phyloP scores from a whole-genome alignment of 495 filamentous ascomycete genomes.

The Oleoguttula mirabilis region DNA sequence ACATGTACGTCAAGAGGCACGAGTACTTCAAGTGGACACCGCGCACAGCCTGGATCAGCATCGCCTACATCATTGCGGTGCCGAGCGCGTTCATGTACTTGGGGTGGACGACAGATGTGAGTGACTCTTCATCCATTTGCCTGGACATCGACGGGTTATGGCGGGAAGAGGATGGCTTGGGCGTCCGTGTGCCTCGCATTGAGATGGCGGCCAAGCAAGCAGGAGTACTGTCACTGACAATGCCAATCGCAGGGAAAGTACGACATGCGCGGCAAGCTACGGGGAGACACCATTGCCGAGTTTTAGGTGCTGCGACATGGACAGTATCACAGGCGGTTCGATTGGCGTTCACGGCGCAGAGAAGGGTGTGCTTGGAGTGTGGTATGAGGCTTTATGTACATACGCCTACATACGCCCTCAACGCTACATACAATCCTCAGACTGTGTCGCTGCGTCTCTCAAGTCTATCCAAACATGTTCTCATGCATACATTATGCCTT shows the following conservation, averaged over 20 bases:
- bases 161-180: too few relatives aligned
- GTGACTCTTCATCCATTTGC: constrained; percentile 29
- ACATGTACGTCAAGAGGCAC: constrained; percentile 73
- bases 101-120: constrained; percentile 71
- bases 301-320: constrained; percentile 33
- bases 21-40: constrained; percentile 92
- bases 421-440: too few relatives aligned
- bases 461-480: too few relatives aligned
- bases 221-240: too few relatives aligned
- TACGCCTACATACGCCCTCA: too few relatives aligned
- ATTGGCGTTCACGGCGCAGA: background rate
- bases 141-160: too few relatives aligned
- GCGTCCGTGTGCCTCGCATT: too few relatives aligned
- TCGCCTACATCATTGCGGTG: constrained; percentile 59
- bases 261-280: constrained; percentile 74
- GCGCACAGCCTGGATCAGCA: constrained; percentile 63
- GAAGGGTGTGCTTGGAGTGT: too few relatives aligned
- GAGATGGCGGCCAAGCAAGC: too few relatives aligned
- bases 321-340: background rate
- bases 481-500: too few relatives aligned
- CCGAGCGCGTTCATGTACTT: constrained; percentile 57
- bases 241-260: constrained; percentile 57
- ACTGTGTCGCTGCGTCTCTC: too few relatives aligned
- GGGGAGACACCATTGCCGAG: constrained; percentile 66
- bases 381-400: too few relatives aligned